phyloP scores from a whole-genome alignment of 2,329 filamentous ascomycete species.

The Periconia sp. region DNA sequence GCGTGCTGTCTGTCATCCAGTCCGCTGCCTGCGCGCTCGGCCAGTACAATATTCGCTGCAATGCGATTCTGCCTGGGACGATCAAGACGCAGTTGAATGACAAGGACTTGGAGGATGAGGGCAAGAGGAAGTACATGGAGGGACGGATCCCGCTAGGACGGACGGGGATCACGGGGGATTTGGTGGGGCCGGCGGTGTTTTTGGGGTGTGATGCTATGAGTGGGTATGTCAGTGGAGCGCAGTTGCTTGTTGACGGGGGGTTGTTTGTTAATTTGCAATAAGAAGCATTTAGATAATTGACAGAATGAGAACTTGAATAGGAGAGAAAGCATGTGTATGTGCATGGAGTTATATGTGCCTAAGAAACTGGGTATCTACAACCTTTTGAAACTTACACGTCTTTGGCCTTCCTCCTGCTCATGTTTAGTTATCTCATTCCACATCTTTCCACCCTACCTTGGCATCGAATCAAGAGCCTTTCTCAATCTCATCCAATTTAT shows the following conservation, averaged over 20 bases:
- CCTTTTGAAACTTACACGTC: no score
- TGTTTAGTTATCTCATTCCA: no score
- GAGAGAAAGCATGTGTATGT: no score
- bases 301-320: no score
- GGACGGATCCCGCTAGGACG: constrained; percentile 73
- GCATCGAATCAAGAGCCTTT: no score
- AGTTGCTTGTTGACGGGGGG: constrained; percentile 85
- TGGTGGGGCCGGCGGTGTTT: constrained; percentile 86
- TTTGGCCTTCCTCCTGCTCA: no score
- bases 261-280: constrained; percentile 78
- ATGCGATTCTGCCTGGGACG: constrained; percentile 82
- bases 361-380: no score
- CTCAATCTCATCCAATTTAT: no score
- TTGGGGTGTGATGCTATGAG: constrained; percentile 75
- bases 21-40: constrained; percentile 80
- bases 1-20: constrained; percentile 81
- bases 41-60: constrained; percentile 77
- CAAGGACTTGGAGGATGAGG: constrained; percentile 74
- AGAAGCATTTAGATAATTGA: no score
- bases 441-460: no score
- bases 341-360: no score
- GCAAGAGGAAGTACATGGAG: constrained; percentile 80
- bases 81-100: constrained; percentile 86
- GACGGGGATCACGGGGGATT: constrained; percentile 61
- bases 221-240: constrained; percentile 69